Percentiles rank a stretch among this genome's conserved stretches.
Conservation (phyloP, 169 alveolate species). For the Cryptosporidium muris region DNA sequence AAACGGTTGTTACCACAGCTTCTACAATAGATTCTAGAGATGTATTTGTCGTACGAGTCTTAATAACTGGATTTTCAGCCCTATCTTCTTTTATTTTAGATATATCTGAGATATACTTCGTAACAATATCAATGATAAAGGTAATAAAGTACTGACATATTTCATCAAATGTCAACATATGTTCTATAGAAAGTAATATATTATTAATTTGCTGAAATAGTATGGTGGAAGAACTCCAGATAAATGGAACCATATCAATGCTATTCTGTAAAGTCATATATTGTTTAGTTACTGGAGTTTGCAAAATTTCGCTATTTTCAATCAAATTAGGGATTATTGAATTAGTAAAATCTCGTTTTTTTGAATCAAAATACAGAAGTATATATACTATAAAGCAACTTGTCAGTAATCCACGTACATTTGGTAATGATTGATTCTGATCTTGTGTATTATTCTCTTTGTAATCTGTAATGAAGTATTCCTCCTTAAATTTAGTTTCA, state of each 20-base stretch:
- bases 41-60: slow-evolving; percentile 1
- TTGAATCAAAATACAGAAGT: slow-evolving; percentile 13
- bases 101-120: slow-evolving; percentile 1
- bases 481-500: background rate
- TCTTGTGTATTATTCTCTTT: background rate
- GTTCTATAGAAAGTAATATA: slow-evolving; percentile 23
- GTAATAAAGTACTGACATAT: slow-evolving; percentile 25
- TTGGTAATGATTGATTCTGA: background rate
- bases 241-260: slow-evolving; percentile 36
- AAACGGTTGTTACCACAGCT: slow-evolving; percentile 54
- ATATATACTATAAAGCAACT: slow-evolving; percentile 48
- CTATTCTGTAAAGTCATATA: slow-evolving; percentile 10
- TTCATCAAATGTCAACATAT: slow-evolving; percentile 45
- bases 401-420: slow-evolving; percentile 17
- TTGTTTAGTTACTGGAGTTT: slow-evolving; percentile 26
- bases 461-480: background rate
- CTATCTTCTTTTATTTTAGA: slow-evolving; percentile 25
- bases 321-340: slow-evolving; percentile 10
- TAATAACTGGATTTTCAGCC: slow-evolving; percentile 14
- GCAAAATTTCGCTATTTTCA: slow-evolving; percentile 13
- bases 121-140: slow-evolving; percentile 4
- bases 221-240: slow-evolving; percentile 32
- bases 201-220: slow-evolving; percentile 12
- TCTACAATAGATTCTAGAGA: slow-evolving; percentile 58
- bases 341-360: background rate